phyloP scores from a whole-genome alignment of 192 early-diverging fungal genomes.

The Gigaspora rosea region DNA sequence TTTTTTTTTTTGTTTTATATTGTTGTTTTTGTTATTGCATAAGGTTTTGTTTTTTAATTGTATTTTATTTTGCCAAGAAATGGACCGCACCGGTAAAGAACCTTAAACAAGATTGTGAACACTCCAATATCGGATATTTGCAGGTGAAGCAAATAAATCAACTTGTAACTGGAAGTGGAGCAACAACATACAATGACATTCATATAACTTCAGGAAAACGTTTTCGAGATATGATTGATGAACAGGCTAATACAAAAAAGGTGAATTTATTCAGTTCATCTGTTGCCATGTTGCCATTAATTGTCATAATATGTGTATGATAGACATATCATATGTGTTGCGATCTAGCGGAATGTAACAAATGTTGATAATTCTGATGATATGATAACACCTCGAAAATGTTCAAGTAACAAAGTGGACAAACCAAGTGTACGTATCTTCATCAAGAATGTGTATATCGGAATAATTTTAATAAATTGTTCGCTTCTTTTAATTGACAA shows the following conservation, averaged over 20 bases:
- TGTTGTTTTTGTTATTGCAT: no score
- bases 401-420: slow-evolving; percentile 16
- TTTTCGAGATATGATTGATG: not conserved
- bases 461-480: slow-evolving; percentile 5
- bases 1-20: not conserved
- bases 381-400: slow-evolving; percentile 10
- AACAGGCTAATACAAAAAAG: not conserved
- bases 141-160: not conserved
- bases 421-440: slow-evolving; percentile 14
- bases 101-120: not conserved
- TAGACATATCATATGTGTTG: not conserved
- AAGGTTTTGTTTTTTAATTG: no score
- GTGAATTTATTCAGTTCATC: not conserved
- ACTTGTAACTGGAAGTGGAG: not conserved
- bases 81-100: slow-evolving; percentile 15
- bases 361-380: slow-evolving; percentile 3
- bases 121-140: not conserved
- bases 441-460: not conserved
- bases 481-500: not conserved
- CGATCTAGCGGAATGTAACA: slow-evolving; percentile 1
- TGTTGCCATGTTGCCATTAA: not conserved
- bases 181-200: not conserved
- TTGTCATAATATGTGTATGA: not conserved
- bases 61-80: no score
- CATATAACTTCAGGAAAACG: not conserved